A percentile compares a stretch with the other conserved stretches of the same genome.
Evolutionary conservation across 345 rosid species (phyloP).

Genomic region (Salix brachista): DNA sequence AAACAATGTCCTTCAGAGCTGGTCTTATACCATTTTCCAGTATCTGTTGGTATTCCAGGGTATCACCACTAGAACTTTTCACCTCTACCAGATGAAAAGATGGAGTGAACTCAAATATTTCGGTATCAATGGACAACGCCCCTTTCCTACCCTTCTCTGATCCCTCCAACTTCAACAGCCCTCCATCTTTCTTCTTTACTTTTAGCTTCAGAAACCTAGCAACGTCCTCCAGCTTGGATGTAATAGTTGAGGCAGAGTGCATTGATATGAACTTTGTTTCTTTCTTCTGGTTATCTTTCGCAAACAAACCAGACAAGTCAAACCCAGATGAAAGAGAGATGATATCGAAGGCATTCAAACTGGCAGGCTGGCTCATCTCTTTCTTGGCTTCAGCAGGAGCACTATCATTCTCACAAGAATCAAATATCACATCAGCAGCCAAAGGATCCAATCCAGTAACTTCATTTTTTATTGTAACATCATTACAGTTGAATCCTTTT

Average conservation of each 20-base stretch:
- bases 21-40: constrained; percentile 13
- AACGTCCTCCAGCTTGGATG: constrained; percentile 15
- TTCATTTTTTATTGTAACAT: background rate
- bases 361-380: constrained; percentile 5
- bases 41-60: constrained; percentile 3
- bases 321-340: constrained; percentile 18
- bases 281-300: background rate
- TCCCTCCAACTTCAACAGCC: constrained; percentile 7
- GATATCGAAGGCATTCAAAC: constrained; percentile 21
- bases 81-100: constrained; percentile 17
- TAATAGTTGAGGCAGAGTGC: constrained; percentile 14
- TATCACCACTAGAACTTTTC: constrained; percentile 14
- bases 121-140: constrained; percentile 11
- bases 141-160: constrained; percentile 9
- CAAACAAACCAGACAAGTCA: constrained; percentile 19
- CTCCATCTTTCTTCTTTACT: constrained; percentile 12
- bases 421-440: background rate
- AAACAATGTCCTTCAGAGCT: constrained; percentile 23
- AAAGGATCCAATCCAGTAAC: background rate
- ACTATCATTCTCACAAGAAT: background rate
- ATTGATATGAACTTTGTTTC: constrained; percentile 15
- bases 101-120: constrained; percentile 22
- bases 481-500: background rate
- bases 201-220: constrained; percentile 8
- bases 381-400: background rate